Evolutionary conservation across 2,329 filamentous ascomycete species (phyloP).

Genomic region (Coniella vitis): DNA sequence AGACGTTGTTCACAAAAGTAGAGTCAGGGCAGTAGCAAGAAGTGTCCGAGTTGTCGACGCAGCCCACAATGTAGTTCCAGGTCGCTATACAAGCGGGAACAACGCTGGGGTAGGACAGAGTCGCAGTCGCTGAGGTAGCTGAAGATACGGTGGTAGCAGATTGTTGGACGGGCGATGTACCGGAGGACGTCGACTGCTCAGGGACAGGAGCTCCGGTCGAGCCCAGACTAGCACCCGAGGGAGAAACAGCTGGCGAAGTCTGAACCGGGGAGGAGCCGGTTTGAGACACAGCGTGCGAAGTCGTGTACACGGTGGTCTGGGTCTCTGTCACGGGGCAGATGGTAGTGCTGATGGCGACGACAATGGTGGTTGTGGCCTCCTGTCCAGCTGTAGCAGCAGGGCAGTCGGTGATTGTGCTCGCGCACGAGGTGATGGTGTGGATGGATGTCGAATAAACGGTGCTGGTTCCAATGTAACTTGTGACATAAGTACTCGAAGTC

Average conservation of each 20-base stretch:
- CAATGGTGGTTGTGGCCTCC: constrained; percentile 46
- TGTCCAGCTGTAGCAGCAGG: constrained; percentile 34
- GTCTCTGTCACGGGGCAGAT: constrained; percentile 56
- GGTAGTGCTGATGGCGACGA: constrained; percentile 51
- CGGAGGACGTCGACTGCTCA: constrained; percentile 11
- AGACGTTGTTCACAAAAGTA: constrained; percentile 72
- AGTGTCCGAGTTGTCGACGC: constrained; percentile 72
- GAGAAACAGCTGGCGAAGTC: constrained; percentile 11
- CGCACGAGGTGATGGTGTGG: constrained; percentile 45
- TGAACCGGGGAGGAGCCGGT: constrained; percentile 15
- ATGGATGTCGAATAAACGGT: constrained; percentile 41
- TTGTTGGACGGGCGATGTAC: constrained; percentile 12
- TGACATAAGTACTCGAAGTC: constrained; percentile 15
- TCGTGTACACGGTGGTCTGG: constrained; percentile 28
- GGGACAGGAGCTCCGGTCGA: constrained; percentile 10
- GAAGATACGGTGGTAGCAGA: constrained; percentile 31
- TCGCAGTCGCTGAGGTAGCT: constrained; percentile 32
- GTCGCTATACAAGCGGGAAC: constrained; percentile 89
- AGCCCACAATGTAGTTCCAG: constrained; percentile 69
- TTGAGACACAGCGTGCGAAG: constrained; percentile 17
- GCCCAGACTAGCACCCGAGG: constrained; percentile 9
- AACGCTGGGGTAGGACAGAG: constrained; percentile 57
- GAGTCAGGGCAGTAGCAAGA: constrained; percentile 81
- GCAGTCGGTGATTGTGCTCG: constrained; percentile 41
- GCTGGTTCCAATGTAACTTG: constrained; percentile 19